These are phyloP conservation scores for Coprinopsis sp. DNA, from an alignment of 768 basidiomycete species.

Conservation along the genomic window DNA sequence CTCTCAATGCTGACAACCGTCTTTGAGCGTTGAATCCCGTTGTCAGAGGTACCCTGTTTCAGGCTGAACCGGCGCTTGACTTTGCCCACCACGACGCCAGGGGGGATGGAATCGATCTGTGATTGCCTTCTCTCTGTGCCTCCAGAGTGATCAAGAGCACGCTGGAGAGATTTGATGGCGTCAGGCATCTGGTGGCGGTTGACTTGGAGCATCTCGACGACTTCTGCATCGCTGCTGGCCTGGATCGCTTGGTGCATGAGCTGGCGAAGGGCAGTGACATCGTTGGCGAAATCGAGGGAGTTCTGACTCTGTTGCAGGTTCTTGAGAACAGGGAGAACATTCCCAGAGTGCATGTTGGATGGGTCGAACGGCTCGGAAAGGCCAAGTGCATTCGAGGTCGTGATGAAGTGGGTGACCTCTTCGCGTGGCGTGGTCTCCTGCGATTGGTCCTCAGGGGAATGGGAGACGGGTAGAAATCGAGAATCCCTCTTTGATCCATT, in stretches of 20 bases:
- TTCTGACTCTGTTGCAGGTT: conserved; percentile 27
- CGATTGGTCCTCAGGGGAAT: not conserved
- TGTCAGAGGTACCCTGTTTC: conserved; percentile 11
- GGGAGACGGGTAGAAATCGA: conserved; percentile 6
- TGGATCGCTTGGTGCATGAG: conserved; percentile 57
- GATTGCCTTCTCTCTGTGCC: conserved; percentile 11
- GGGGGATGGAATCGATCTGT: not conserved
- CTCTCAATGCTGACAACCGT: conserved; percentile 25
- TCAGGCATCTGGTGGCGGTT: conserved; percentile 70
- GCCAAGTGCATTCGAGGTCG: conserved; percentile 18
- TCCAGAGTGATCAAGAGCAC: conserved; percentile 42
- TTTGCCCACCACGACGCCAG: conserved; percentile 16
- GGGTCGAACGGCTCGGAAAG: conserved; percentile 13
- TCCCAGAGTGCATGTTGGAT: conserved; percentile 5
- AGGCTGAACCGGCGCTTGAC: conserved; percentile 17
- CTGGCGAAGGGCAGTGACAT: conserved; percentile 50
- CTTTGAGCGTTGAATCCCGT: conserved; percentile 13
- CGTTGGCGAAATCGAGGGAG: conserved; percentile 41
- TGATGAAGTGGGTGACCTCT: conserved; percentile 14
- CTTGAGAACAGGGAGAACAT: conserved; percentile 19
- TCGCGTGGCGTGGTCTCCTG: not conserved
- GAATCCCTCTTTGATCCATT: conserved; percentile 7
- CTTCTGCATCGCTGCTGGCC: conserved; percentile 56
- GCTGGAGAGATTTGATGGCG: conserved; percentile 74
- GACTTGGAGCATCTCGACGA: conserved; percentile 60